Percentiles rank a stretch among this genome's conserved stretches.
Evolutionary conservation across 176 grass and related monocot species (phyloP).

Genomic region (Cocos nucifera): DNA sequence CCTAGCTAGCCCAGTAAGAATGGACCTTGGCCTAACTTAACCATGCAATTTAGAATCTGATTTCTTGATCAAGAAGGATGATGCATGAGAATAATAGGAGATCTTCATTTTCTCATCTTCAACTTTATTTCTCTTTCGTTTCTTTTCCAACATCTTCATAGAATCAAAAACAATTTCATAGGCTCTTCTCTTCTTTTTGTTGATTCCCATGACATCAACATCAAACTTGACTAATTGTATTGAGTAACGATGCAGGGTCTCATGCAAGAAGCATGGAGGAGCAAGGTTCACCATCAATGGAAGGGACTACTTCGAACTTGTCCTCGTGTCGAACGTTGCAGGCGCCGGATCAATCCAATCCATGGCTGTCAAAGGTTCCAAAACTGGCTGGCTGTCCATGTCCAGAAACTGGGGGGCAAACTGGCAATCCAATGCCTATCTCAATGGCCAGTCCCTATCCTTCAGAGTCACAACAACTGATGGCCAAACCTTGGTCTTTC

Average conservation of each 20-base stretch:
- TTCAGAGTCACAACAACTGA: slow-evolving; percentile 11
- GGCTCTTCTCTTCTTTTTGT: no score
- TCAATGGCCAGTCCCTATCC: slow-evolving; percentile 15
- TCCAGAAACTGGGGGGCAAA: slow-evolving; percentile 24
- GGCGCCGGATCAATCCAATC: slow-evolving; percentile 11
- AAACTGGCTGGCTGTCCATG: slow-evolving; percentile 17
- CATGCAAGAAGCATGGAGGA: slow-evolving; percentile 23
- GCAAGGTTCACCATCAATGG: slow-evolving; percentile 20
- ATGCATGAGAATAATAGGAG: no score
- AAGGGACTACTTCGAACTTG: slow-evolving; percentile 21
- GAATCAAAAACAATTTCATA: no score
- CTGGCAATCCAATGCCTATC: slow-evolving; percentile 18
- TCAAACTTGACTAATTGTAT: not conserved
- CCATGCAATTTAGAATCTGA: no score
- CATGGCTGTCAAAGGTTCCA: slow-evolving; percentile 15
- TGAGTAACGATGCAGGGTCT: not conserved
- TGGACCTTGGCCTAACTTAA: no score
- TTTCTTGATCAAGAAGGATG: no score
- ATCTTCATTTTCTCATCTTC: no score
- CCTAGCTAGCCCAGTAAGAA: no score
- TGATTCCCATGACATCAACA: no score
- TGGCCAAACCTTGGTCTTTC: slow-evolving; percentile 17
- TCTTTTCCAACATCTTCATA: no score
- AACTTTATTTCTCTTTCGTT: no score
- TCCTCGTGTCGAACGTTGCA: slow-evolving; percentile 15